Conservation (phyloP, 75 land plant genomes). For the Selaginella tamariscina region DNA sequence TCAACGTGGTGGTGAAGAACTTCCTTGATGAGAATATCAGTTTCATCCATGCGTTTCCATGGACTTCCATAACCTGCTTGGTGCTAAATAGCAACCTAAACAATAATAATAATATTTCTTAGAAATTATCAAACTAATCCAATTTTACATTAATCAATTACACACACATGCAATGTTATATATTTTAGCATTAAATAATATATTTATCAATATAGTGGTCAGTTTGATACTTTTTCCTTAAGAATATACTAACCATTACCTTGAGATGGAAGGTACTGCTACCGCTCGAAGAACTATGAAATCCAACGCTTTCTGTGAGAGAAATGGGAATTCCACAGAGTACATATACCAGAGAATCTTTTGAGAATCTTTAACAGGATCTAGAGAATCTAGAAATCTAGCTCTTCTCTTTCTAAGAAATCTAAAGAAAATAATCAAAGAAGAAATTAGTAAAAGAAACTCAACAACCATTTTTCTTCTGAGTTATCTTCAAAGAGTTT, state of each 20-base stretch:
- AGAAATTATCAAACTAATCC: too few species aligned
- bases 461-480: too few species aligned
- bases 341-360: background rate
- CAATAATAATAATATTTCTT: too few species aligned
- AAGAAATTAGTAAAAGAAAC: too few species aligned
- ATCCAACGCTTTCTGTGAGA: constrained; percentile 15
- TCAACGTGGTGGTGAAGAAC: constrained; percentile 19
- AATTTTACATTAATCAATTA: too few species aligned
- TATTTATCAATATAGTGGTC: too few species aligned
- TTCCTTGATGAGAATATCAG: constrained; percentile 18
- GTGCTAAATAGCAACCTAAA: background rate
- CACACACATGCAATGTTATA: too few species aligned
- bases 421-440: too few species aligned
- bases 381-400: background rate
- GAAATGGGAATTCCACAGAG: constrained; percentile 26
- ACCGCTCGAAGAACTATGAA: constrained; percentile 18
- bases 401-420: background rate
- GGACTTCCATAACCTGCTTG: background rate
- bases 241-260: too few species aligned
- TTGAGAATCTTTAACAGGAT: background rate
- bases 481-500: too few species aligned
- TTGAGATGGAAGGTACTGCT: constrained; percentile 29
- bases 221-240: too few species aligned
- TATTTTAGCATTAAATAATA: too few species aligned
- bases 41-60: constrained; percentile 18